Evolutionary conservation across 208 protist genomes (phyloP).

Genomic region (Acanthamoeba culbertsoni): DNA sequence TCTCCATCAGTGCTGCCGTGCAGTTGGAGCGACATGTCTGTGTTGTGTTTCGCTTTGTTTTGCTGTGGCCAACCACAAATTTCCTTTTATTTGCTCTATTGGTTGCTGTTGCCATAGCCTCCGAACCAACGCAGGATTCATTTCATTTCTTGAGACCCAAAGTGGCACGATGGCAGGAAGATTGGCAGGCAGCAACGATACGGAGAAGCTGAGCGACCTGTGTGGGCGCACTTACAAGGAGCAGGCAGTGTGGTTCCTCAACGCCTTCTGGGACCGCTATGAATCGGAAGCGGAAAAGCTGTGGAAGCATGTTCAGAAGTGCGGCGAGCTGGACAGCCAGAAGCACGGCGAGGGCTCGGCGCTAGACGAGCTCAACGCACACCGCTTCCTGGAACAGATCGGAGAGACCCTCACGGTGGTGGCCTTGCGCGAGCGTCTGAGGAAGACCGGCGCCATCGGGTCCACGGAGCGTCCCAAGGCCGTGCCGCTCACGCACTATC

Average conservation of each 20-base stretch:
- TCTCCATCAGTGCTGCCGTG: too few relatives aligned
- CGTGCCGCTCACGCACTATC: slow-evolving; percentile 61
- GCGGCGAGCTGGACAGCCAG: slow-evolving; percentile 28
- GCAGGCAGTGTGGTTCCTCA: slow-evolving; percentile 18
- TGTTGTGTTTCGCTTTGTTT: too few relatives aligned
- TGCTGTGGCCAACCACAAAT: too few relatives aligned
- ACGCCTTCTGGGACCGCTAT: slow-evolving; percentile 13
- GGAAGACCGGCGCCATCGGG: slow-evolving; percentile 4
- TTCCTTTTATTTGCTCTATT: too few relatives aligned
- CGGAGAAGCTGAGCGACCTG: background rate
- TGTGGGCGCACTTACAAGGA: background rate
- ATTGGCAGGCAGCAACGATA: background rate
- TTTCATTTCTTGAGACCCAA: too few relatives aligned
- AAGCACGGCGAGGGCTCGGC: slow-evolving; percentile 4
- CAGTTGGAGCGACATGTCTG: too few relatives aligned
- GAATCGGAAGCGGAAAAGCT: background rate
- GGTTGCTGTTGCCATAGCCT: too few relatives aligned
- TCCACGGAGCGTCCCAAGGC: slow-evolving; percentile 43
- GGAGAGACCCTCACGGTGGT: slow-evolving; percentile 48
- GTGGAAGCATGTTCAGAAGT: background rate
- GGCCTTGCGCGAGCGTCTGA: slow-evolving; percentile 32
- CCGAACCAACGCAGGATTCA: too few relatives aligned
- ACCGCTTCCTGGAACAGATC: slow-evolving; percentile 59
- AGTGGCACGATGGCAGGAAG: too few relatives aligned
- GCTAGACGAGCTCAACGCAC: slow-evolving; percentile 63